Base-by-base conservation (phyloP, 73 alveolate species). In the Paramecium tetraurelia region DNA sequence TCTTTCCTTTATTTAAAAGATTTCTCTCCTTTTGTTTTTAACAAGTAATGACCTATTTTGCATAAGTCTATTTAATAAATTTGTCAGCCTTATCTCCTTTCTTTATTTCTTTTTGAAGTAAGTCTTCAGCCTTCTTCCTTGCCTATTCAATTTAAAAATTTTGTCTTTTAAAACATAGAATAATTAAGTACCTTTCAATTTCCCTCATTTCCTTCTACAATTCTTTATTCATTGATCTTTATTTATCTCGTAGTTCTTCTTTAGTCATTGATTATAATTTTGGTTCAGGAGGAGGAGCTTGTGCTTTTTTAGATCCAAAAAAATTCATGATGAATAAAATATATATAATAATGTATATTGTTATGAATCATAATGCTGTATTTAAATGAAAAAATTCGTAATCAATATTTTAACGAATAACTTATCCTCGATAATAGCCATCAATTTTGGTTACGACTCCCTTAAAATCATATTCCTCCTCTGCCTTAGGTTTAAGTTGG, bases 1-100 rank as follows among this genome's bases (percentile, higher is more conserved):
- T 83, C 63, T 71, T 89, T n/a, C 85, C 94, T 53, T 89, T 89
- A 71, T 89, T 89, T 16, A 43, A 7, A 33, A 71, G 27, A 43
- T 71, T 70, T 89, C 94, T 68, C 57, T 89, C 40, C 11, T 70
- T 70, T 29, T 89, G 22, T 22, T 70, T 89, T 68, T 63, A 20
- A 24, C 94, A 89, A 21, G 20, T 21, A 41, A 89, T 46, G 40
- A 89, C 94, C 35, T 89, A 33, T 29, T 89, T 89, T 33, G 94
- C 94, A 71, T 89, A 89, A 33, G 85, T 89, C 59, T 89, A 70
- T 44, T 89, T 89, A 24, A 89, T 50, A 36, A 71, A 68, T 29
- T 89, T 89, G 16, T 89, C 94, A 31, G 63, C 80, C 18, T 89
- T 89, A 22, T 89, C 94, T 16, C 94, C 94, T 71, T 89, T 89